These are phyloP conservation scores for Juncus effusus DNA, from an alignment of 176 grass and related monocot species.

Conservation along the genomic window DNA sequence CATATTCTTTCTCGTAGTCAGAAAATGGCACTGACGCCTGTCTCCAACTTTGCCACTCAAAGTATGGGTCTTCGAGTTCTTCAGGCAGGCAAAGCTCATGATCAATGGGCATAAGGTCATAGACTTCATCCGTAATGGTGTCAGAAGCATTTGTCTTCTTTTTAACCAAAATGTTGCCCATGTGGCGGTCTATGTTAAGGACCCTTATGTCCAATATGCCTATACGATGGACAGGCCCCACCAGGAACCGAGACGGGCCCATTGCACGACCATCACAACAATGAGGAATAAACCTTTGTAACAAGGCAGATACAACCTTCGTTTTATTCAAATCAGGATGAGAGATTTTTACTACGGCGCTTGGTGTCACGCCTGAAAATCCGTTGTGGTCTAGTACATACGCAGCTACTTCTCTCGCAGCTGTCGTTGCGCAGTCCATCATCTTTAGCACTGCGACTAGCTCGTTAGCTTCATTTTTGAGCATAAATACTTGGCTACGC, in stretches of 20 bases:
- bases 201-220: conserved; percentile 90
- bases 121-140: not conserved
- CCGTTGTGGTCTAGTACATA: conserved; percentile 80
- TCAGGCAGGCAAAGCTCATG: too few relatives aligned
- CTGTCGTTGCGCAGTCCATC: conserved; percentile 53
- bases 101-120: too few relatives aligned
- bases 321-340: conserved; percentile 29
- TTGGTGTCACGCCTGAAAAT: conserved; percentile 75
- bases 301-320: conserved; percentile 37
- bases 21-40: too few relatives aligned
- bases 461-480: conserved; percentile 50
- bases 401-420: conserved; percentile 70
- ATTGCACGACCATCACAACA: conserved; percentile 82
- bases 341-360: conserved; percentile 63
- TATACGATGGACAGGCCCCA: conserved; percentile 66
- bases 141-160: conserved; percentile 17
- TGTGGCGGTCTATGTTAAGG: conserved; percentile 93
- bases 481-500: conserved; percentile 14
- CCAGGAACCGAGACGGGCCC: conserved; percentile 73
- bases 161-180: conserved; percentile 95
- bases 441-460: conserved; percentile 68
- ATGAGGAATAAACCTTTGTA: conserved; percentile 78
- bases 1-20: too few relatives aligned
- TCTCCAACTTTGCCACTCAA: too few relatives aligned
- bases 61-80: too few relatives aligned